Conservation (phyloP, 305 asterid genomes). For the Caryopteris hybrid region DNA sequence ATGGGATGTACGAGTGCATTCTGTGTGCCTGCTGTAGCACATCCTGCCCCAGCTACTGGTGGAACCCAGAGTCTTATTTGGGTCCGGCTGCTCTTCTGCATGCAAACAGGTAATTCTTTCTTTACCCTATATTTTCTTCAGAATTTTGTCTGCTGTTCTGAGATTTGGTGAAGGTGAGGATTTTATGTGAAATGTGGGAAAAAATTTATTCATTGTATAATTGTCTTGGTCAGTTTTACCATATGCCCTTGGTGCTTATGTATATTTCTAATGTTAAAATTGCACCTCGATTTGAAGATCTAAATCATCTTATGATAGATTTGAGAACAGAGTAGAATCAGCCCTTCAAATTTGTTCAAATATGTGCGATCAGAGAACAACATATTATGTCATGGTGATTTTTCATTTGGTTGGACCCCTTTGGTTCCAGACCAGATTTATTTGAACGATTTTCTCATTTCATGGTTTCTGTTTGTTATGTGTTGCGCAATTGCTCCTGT, state of each 20-base stretch:
- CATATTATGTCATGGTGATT: background rate
- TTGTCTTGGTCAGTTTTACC: background rate
- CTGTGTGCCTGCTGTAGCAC: constrained; percentile 97
- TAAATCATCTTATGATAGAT: background rate
- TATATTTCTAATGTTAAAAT: background rate
- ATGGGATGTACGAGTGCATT: constrained; percentile 97
- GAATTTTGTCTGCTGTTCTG: background rate
- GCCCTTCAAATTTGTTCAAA: background rate
- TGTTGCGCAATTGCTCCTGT: too few species aligned
- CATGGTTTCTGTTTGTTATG: background rate
- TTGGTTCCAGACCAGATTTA: background rate
- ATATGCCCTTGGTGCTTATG: background rate
- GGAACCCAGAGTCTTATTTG: constrained; percentile 96
- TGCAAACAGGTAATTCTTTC: constrained; percentile 60
- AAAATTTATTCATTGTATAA: background rate
- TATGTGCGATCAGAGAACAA: too few species aligned
- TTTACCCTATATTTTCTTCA: background rate
- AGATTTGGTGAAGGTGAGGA: background rate
- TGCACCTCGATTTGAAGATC: background rate
- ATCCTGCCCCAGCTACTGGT: constrained; percentile 97
- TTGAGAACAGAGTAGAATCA: background rate
- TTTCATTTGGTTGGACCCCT: background rate
- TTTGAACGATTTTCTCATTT: background rate
- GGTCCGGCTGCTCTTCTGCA: constrained; percentile 97
- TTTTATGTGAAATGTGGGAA: background rate